These are phyloP conservation scores for Lachnellula hyalina DNA, from an alignment of 2,329 filamentous ascomycete genomes.

Conservation along the genomic window DNA sequence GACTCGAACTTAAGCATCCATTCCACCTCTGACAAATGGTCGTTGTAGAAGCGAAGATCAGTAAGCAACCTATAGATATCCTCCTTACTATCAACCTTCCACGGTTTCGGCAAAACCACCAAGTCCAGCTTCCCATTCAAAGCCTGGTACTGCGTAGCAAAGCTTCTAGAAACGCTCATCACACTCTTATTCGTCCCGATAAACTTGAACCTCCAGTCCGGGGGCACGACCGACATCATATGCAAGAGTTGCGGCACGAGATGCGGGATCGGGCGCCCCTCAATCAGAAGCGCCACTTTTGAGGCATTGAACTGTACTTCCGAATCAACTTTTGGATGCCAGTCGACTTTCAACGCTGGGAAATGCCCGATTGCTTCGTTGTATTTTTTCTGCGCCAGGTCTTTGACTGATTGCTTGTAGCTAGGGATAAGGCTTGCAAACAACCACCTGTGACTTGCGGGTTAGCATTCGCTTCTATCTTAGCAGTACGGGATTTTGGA, in stretches of 20 bases:
- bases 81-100: conserved; percentile 42
- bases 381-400: conserved; percentile 25
- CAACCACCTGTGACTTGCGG: conserved; percentile 39
- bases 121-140: conserved; percentile 48
- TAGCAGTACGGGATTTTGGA: background rate
- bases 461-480: background rate
- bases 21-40: conserved; percentile 45
- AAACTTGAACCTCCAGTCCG: conserved; percentile 51
- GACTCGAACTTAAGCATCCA: conserved; percentile 51
- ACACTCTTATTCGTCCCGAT: conserved; percentile 46
- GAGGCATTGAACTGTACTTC: conserved; percentile 37
- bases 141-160: conserved; percentile 44
- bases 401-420: conserved; percentile 40
- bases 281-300: conserved; percentile 49
- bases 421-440: conserved; percentile 39
- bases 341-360: conserved; percentile 28
- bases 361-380: conserved; percentile 25
- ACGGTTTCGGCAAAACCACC: conserved; percentile 43
- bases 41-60: conserved; percentile 47
- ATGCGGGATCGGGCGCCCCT: conserved; percentile 42
- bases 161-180: conserved; percentile 39
- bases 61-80: conserved; percentile 45
- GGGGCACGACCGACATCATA: conserved; percentile 47
- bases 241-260: conserved; percentile 46
- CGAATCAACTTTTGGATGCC: conserved; percentile 27